Percentiles rank a stretch among this genome's conserved stretches.
These are phyloP conservation scores for Exophiala spinifera DNA, from an alignment of 2,329 filamentous ascomycete genomes.

Conservation along the genomic window DNA sequence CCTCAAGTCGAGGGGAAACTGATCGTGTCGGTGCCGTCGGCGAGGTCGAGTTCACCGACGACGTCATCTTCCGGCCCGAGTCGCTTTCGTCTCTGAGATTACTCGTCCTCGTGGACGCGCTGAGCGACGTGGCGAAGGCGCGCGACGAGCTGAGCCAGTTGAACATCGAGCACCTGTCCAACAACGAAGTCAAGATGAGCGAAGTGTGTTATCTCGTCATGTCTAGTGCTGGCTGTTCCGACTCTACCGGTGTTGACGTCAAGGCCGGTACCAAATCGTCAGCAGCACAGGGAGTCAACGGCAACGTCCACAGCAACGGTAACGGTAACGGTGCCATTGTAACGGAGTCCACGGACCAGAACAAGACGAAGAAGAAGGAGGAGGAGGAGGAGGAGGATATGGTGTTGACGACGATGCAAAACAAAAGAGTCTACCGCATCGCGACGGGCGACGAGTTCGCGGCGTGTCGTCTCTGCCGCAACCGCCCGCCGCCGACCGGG, in stretches of 20 bases:
- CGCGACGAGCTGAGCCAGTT: conserved; percentile 33
- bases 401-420: no score
- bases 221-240: no score
- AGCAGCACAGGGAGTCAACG: no score
- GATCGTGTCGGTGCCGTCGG: neutral
- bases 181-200: conserved; percentile 18
- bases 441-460: neutral
- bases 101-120: conserved; percentile 10
- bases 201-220: conserved; percentile 10
- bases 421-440: neutral
- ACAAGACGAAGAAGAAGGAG: no score
- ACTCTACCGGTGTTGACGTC: neutral
- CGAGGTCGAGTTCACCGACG: conserved; percentile 33
- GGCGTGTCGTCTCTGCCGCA: neutral
- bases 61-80: conserved; percentile 31
- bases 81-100: conserved; percentile 10
- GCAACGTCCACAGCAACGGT: no score
- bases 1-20: neutral
- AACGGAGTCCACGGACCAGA: neutral
- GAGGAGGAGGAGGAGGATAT: no score
- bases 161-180: conserved; percentile 5
- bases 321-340: no score
- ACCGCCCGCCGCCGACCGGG: neutral
- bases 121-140: conserved; percentile 23
- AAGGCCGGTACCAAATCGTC: neutral